These are phyloP conservation scores for Boletales sp. DNA, from an alignment of 768 basidiomycete species.

Conservation along the genomic window DNA sequence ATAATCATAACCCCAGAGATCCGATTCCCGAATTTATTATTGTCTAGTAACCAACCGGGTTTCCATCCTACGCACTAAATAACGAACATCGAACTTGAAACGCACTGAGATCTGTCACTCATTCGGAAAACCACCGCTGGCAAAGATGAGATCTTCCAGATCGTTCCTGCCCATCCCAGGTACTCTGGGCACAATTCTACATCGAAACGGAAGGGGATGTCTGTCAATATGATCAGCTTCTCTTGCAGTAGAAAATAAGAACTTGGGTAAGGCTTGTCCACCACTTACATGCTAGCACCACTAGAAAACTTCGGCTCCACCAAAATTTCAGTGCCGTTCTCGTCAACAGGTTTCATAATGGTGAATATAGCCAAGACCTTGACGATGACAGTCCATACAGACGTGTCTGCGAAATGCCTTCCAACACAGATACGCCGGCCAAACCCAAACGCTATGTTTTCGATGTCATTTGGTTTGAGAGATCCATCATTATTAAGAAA, in stretches of 20 bases:
- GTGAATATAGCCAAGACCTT: constrained; percentile 6
- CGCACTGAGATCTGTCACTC: too few species aligned
- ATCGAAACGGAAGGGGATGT: constrained; percentile 1
- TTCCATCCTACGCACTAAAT: too few species aligned
- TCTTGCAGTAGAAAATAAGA: neutral
- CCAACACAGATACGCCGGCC: constrained; percentile 20
- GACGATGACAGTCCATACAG: constrained; percentile 8
- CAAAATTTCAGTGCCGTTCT: constrained; percentile 2
- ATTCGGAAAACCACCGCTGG: neutral
- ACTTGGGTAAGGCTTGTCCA: neutral
- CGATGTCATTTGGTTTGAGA: neutral
- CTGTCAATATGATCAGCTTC: neutral
- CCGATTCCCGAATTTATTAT: too few species aligned
- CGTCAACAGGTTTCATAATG: constrained; percentile 3
- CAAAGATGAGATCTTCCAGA: neutral
- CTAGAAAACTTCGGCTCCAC: constrained; percentile 3
- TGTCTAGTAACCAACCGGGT: too few species aligned
- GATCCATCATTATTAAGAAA: constrained; percentile 28
- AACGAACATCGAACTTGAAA: too few species aligned
- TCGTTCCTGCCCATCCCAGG: neutral
- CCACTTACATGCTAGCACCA: constrained; percentile 1
- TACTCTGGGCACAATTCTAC: neutral
- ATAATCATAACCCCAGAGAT: too few species aligned
- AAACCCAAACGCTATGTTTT: constrained; percentile 12
- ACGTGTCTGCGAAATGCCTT: constrained; percentile 13